A percentile compares a stretch with the other conserved stretches of the same genome.
phyloP scores from a whole-genome alignment of 306 rosid species.

The Lathyrus tuberosus region DNA sequence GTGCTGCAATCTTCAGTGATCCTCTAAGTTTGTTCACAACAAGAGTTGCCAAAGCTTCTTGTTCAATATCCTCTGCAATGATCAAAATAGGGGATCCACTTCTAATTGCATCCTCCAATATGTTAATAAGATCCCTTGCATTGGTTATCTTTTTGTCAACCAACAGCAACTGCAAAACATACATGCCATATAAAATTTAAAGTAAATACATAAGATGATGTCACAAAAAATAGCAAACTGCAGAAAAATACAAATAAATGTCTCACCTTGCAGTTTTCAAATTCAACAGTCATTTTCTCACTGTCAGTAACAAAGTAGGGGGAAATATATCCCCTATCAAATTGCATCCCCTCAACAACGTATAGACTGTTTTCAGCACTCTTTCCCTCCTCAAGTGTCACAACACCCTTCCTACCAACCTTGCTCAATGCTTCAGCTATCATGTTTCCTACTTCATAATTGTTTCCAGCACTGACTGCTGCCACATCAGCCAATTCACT shows the following conservation, averaged over 20 bases:
- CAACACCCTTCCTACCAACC: conserved; percentile 99
- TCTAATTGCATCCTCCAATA: conserved; percentile 91
- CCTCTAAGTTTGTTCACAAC: conserved; percentile 98
- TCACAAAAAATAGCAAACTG: not conserved
- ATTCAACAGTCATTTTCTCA: conserved; percentile 96
- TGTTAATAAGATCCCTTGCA: conserved; percentile 87
- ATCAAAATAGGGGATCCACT: conserved; percentile 83
- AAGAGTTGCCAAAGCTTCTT: conserved; percentile 97
- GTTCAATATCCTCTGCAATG: conserved; percentile 94
- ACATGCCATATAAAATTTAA: not conserved
- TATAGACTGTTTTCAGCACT: conserved; percentile 93
- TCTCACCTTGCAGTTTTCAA: conserved; percentile 85
- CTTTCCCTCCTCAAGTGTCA: conserved; percentile 97
- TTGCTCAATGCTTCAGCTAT: conserved; percentile 97
- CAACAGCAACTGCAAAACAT: conserved; percentile 74
- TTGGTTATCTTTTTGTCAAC: conserved; percentile 93
- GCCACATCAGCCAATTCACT: conserved; percentile 97
- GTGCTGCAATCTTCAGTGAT: conserved; percentile 91
- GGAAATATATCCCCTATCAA: conserved; percentile 94
- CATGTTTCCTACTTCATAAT: conserved; percentile 90
- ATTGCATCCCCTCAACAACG: conserved; percentile 99
- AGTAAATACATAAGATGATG: not conserved
- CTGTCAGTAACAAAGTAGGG: conserved; percentile 97
- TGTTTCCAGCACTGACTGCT: conserved; percentile 98
- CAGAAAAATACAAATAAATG: conserved; percentile 3